phyloP scores from a whole-genome alignment of 352 stramenopile genomes.

The Phytophthora macrochlamydospora region DNA sequence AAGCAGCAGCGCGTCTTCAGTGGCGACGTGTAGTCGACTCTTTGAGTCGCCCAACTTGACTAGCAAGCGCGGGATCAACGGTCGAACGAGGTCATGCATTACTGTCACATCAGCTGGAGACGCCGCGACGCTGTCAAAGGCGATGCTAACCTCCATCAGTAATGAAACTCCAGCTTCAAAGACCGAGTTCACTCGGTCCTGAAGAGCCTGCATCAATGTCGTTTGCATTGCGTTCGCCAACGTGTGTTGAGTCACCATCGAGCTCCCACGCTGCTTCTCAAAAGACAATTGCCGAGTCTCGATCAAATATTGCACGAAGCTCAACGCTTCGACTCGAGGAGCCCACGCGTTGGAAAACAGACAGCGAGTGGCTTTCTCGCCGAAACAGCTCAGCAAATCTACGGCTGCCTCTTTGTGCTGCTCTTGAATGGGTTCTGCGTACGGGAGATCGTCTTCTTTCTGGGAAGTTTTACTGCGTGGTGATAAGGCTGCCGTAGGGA shows the following conservation, averaged over 20 bases:
- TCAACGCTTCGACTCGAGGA: conserved; percentile 78
- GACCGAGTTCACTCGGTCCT: conserved; percentile 80
- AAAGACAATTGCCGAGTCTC: conserved; percentile 59
- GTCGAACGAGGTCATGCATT: conserved; percentile 64
- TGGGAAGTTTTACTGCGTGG: conserved; percentile 59
- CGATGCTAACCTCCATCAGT: conserved; percentile 78
- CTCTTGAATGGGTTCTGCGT: conserved; percentile 76
- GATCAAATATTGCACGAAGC: conserved; percentile 73
- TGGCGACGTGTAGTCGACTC: conserved; percentile 66
- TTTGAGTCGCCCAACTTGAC: conserved; percentile 83
- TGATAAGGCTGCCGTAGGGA: conserved; percentile 25
- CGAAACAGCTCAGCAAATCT: conserved; percentile 59
- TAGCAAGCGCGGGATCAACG: conserved; percentile 72
- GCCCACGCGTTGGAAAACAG: conserved; percentile 85
- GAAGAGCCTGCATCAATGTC: conserved; percentile 59
- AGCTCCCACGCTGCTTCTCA: conserved; percentile 17
- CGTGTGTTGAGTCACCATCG: conserved; percentile 6
- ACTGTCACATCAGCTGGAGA: conserved; percentile 27
- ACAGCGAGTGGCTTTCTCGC: conserved; percentile 74
- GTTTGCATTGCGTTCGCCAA: conserved; percentile 55
- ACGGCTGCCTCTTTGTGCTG: conserved; percentile 56
- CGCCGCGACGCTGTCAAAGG: conserved; percentile 39
- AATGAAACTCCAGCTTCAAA: conserved; percentile 75
- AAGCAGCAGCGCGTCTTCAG: conserved; percentile 75
- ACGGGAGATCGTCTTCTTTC: conserved; percentile 77